Evolutionary conservation across 768 basidiomycete species (phyloP).

Genomic region (Pilatotrama ljubarskyi): DNA sequence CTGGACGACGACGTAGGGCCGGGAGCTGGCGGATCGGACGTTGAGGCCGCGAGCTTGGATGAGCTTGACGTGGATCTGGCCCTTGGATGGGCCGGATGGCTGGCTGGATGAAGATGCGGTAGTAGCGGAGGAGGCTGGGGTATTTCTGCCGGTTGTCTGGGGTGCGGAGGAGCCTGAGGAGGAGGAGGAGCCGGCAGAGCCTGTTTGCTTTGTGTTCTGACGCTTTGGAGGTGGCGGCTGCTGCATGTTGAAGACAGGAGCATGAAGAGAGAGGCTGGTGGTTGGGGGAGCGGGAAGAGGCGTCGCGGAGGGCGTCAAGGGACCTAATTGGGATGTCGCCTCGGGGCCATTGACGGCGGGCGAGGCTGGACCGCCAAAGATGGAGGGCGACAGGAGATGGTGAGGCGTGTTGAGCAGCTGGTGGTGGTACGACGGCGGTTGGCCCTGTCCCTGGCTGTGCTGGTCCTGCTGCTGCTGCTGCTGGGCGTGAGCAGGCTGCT

Average conservation of each 20-base stretch:
- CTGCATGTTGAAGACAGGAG: slow-evolving; percentile 82
- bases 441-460: slow-evolving; percentile 12
- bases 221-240: slow-evolving; percentile 51
- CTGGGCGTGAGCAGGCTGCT: background rate
- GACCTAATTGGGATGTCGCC: slow-evolving; percentile 35
- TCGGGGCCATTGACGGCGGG: slow-evolving; percentile 49
- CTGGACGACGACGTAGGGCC: slow-evolving; percentile 94
- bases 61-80: slow-evolving; percentile 94
- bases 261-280: slow-evolving; percentile 75
- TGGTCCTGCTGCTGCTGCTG: slow-evolving; percentile 7
- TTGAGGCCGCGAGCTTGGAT: slow-evolving; percentile 87
- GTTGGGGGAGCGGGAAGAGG: slow-evolving; percentile 47
- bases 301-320: slow-evolving; percentile 40
- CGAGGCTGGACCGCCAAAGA: slow-evolving; percentile 26
- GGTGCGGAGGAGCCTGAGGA: slow-evolving; percentile 30
- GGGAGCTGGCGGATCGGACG: slow-evolving; percentile 61
- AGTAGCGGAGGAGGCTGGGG: slow-evolving; percentile 29
- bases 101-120: slow-evolving; percentile 18
- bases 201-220: slow-evolving; percentile 32
- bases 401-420: slow-evolving; percentile 32
- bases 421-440: slow-evolving; percentile 26
- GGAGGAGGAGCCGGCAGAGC: slow-evolving; percentile 24
- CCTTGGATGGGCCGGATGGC: slow-evolving; percentile 45
- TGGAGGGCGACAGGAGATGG: slow-evolving; percentile 34
- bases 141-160: slow-evolving; percentile 11